These are phyloP conservation scores for Yamadazyma laniorum DNA, from an alignment of 805 yeast genomes.

Conservation along the genomic window DNA sequence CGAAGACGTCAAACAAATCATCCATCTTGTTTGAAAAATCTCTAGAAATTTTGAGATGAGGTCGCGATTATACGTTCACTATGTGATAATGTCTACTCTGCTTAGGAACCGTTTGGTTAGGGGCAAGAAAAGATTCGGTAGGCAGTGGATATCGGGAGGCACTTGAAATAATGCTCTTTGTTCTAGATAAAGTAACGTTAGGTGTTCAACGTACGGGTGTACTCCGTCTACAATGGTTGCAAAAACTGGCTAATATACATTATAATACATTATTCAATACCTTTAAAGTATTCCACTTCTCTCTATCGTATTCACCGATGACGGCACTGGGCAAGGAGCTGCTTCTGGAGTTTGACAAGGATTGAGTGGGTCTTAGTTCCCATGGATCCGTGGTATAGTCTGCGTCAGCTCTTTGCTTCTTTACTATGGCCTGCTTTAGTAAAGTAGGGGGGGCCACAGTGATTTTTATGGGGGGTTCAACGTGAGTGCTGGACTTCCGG, in stretches of 20 bases:
- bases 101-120: too few species aligned
- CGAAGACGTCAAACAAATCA: constrained; percentile 62
- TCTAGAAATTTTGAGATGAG: constrained; percentile 9
- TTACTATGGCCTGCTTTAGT: constrained; percentile 18
- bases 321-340: constrained; percentile 54
- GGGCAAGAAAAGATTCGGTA: too few species aligned
- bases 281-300: constrained; percentile 60
- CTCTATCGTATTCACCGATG: constrained; percentile 63
- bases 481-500: constrained; percentile 2
- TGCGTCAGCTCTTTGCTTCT: constrained; percentile 8
- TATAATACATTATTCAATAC: constrained; percentile 20
- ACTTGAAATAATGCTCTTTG: too few species aligned
- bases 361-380: constrained; percentile 33
- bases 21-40: constrained; percentile 20
- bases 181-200: too few species aligned
- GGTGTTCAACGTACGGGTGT: too few species aligned
- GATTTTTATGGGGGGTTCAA: not conserved
- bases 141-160: too few species aligned
- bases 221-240: too few species aligned
- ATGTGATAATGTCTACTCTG: too few species aligned
- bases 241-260: too few species aligned
- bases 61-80: too few species aligned
- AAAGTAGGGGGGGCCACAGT: constrained; percentile 15
- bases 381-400: constrained; percentile 12
- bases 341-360: constrained; percentile 29